Evolutionary conservation across 805 yeast genomes (phyloP).

Genomic region (Wickerhamomyces mucosus): DNA sequence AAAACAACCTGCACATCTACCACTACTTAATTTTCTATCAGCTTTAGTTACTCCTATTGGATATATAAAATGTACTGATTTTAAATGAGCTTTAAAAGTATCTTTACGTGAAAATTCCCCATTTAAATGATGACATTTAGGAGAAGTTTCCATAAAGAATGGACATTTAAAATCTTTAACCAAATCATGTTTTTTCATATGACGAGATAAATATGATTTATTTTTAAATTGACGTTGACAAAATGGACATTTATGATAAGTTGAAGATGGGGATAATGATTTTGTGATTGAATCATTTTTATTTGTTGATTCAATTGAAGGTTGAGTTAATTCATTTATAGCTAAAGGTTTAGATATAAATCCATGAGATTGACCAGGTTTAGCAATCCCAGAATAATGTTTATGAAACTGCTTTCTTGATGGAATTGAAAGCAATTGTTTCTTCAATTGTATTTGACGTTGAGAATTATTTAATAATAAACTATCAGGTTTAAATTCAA

Average conservation of each 20-base stretch:
- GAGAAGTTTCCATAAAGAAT: slow-evolving; percentile 35
- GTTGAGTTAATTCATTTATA: too few relatives aligned
- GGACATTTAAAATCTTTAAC: slow-evolving; percentile 77
- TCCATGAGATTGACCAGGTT: too few relatives aligned
- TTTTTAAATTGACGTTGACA: slow-evolving; percentile 67
- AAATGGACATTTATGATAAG: slow-evolving; percentile 40
- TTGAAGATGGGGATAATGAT: slow-evolving; percentile 6
- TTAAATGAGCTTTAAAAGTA: slow-evolving; percentile 70
- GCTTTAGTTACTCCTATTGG: slow-evolving; percentile 63
- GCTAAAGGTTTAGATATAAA: background rate
- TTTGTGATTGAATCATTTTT: slow-evolving; percentile 3
- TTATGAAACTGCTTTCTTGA: slow-evolving; percentile 13
- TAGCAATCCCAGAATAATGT: slow-evolving; percentile 10
- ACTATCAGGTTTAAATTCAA: slow-evolving; percentile 2
- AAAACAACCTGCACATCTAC: slow-evolving; percentile 64
- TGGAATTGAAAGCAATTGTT: too few relatives aligned
- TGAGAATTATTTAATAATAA: background rate
- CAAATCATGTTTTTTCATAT: slow-evolving; percentile 70
- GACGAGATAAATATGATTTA: slow-evolving; percentile 76
- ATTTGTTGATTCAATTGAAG: slow-evolving; percentile 1
- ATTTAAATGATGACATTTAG: slow-evolving; percentile 48
- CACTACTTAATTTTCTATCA: slow-evolving; percentile 47
- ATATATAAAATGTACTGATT: slow-evolving; percentile 68
- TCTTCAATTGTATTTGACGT: too few relatives aligned
- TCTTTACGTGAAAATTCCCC: slow-evolving; percentile 75